phyloP scores from a whole-genome alignment of 83 land plant genomes.

The Thuja plicata region DNA sequence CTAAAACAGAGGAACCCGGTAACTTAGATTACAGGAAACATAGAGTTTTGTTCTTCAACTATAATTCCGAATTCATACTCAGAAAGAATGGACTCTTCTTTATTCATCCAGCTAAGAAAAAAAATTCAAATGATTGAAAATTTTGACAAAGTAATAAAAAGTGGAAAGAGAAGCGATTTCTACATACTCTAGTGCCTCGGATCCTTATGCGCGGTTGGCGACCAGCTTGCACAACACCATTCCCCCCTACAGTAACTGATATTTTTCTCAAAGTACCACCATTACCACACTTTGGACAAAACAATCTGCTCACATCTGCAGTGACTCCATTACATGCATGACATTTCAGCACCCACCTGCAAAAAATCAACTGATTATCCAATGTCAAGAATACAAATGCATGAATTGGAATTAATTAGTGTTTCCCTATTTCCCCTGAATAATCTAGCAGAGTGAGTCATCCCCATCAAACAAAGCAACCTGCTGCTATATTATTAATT shows the following conservation, averaged over 20 bases:
- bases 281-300: constrained; percentile 97
- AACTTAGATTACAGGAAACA: neutral
- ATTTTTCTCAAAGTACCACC: constrained; percentile 89
- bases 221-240: constrained; percentile 76
- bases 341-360: constrained; percentile 94
- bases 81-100: neutral
- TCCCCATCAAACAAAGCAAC: neutral
- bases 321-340: constrained; percentile 90
- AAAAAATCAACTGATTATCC: neutral
- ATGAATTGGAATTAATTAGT: neutral
- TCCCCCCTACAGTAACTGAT: constrained; percentile 86
- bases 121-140: neutral
- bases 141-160: neutral
- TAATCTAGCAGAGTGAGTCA: neutral
- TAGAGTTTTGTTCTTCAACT: neutral
- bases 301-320: constrained; percentile 79
- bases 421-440: neutral
- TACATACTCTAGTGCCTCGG: constrained; percentile 87
- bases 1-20: too few species aligned
- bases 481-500: neutral
- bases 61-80: neutral
- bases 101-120: neutral
- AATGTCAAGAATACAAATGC: neutral
- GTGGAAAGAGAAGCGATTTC: neutral
- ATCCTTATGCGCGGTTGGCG: constrained; percentile 62